Percentiles rank a stretch among this genome's conserved stretches.
These are phyloP conservation scores for Daedaleopsis sinensis DNA, from an alignment of 768 basidiomycete genomes.

Conservation along the genomic window DNA sequence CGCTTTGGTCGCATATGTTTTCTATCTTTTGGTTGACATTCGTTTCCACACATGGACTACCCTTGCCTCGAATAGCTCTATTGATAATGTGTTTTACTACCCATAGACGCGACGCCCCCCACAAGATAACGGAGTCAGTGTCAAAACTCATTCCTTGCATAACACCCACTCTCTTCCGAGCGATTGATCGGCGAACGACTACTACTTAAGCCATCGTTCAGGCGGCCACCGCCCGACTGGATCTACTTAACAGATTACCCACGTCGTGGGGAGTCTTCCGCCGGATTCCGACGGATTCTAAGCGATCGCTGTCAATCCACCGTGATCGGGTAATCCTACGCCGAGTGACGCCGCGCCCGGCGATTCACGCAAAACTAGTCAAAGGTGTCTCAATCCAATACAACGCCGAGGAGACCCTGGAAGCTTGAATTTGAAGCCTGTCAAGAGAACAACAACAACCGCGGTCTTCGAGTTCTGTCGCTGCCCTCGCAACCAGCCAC, in stretches of 20 bases:
- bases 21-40: conserved; percentile 1
- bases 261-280: too few species aligned
- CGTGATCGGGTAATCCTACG: background rate
- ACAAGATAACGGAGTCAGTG: too few species aligned
- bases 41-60: conserved; percentile 10
- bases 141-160: too few species aligned
- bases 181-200: too few species aligned
- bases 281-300: too few species aligned
- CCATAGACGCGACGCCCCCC: background rate
- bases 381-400: background rate
- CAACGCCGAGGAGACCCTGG: background rate
- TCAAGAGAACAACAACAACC: background rate
- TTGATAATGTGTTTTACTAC: conserved; percentile 14
- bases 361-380: background rate
- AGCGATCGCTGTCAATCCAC: background rate
- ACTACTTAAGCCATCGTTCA: too few species aligned
- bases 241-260: too few species aligned
- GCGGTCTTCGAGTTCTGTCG: background rate
- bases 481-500: background rate
- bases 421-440: background rate
- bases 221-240: too few species aligned
- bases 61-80: conserved; percentile 1
- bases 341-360: background rate
- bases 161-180: too few species aligned
- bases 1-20: conserved; percentile 17